phyloP scores from a whole-genome alignment of 2,329 filamentous ascomycete genomes.

The Monilinia vaccinii-corymbosi region DNA sequence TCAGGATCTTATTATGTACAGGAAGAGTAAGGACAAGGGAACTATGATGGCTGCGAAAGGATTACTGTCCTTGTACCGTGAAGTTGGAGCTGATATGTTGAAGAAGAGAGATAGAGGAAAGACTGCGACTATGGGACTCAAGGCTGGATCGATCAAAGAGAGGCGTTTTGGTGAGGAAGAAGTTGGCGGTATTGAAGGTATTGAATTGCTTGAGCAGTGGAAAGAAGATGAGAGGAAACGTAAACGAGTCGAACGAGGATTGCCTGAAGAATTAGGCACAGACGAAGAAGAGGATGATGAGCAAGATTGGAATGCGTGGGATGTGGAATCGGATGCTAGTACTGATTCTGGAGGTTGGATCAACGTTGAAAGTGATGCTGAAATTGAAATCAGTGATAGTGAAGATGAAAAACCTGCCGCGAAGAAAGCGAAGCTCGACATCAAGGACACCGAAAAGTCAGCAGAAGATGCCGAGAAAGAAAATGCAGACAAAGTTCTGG shows the following conservation, averaged over 20 bases:
- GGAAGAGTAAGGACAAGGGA: slow-evolving; percentile 96
- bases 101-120: slow-evolving; percentile 88
- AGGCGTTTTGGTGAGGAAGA: slow-evolving; percentile 77
- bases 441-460: slow-evolving; percentile 27
- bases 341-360: slow-evolving; percentile 85
- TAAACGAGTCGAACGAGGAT: slow-evolving; percentile 59
- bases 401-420: slow-evolving; percentile 63
- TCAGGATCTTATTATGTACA: slow-evolving; percentile 91
- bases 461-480: slow-evolving; percentile 36
- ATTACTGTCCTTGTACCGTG: slow-evolving; percentile 79
- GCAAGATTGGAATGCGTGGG: slow-evolving; percentile 26
- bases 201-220: slow-evolving; percentile 86
- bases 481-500: slow-evolving; percentile 30
- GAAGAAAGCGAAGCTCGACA: slow-evolving; percentile 52
- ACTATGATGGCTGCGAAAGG: slow-evolving; percentile 98
- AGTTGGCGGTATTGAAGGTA: slow-evolving; percentile 74
- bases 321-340: slow-evolving; percentile 40
- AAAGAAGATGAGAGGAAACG: slow-evolving; percentile 80
- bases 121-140: slow-evolving; percentile 75
- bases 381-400: slow-evolving; percentile 64
- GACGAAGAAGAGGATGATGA: slow-evolving; percentile 43
- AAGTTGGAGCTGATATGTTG: slow-evolving; percentile 81
- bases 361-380: slow-evolving; percentile 73
- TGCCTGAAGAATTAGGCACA: slow-evolving; percentile 51
- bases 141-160: slow-evolving; percentile 64